Evolutionary conservation across 805 yeast species (phyloP), one percentile per base, ranked within the genome.

Genomic region (Wickerhamiella dianesei): DNA sequence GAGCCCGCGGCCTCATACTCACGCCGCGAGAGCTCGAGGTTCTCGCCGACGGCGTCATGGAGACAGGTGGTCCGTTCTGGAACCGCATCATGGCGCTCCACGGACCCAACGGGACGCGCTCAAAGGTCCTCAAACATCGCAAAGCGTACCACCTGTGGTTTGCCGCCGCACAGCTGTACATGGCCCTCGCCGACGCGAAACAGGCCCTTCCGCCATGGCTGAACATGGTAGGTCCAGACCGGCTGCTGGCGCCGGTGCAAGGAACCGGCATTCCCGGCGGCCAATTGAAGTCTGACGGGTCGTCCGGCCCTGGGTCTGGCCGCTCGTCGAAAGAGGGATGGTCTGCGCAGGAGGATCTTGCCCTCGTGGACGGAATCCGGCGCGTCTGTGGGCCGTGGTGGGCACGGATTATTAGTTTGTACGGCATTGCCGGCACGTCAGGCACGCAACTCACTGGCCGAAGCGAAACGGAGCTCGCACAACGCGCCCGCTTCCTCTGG

Each of bases 1-100:
- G 32, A 25, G 32, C 32, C 9, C 32, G 32, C 6, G 32, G 32
- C 9, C 32, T 25, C 32, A 36, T 36, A 5, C 17, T 36, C 19
- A 6, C 39, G 5, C 39, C 39, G 19, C 5, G 14, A n/a, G 39
- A 36, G 19, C 19, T 36, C 8, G 19, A 36, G 19, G 39, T 36
- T 18, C 47, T 45, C 4, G 29, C 25, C n/a, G 17, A 14, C 14
- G 48, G 47, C 6, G 35, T 45, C 21, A 36, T 20, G 25, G 47
- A 45, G 20, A 35, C 32, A 14, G 48, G 48, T 4, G 48, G 48
- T 14, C 44, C 48, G 18, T 45, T 17, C 36, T 45, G 48, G 48
- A 46, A 45, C 20, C 40, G 32, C 9, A 41, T 45, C 14, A 6
- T 45, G 19, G 22, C 47, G 16, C 37, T 45, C 18, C 48, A 45